Base-by-base conservation (phyloP, 1,284 basidiomycete species). In the Termitomyces sp. region DNA sequence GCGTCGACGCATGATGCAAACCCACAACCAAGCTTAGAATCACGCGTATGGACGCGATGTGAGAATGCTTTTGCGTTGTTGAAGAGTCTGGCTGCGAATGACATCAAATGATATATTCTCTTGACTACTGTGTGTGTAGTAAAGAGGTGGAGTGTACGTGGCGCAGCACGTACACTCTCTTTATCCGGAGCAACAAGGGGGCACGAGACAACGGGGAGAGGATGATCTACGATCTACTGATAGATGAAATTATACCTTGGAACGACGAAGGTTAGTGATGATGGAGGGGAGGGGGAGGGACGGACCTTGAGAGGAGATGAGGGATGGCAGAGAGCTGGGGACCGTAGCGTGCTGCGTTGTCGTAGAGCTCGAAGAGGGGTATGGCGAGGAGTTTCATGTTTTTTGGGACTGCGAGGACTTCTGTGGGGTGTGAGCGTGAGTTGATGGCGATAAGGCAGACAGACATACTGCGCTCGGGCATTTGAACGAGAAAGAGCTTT, bases 311-410 rank as follows among this genome's bases (percentile, higher is more conserved):
- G 39, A 99, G 78, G 61, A 97, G 72, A 69, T 98, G 94, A 8
- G 96, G 96, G 59, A 98, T 90, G 1, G 95, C 94, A 30, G 92
- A 92, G 12, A 98, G 80, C 65, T 97, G 94, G 0, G 95, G 95
- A 0, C 94, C 93, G 68, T 95, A 94, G 77, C 94, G 80, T 7
- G 94, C 92, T 8, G 94, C 92, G 63, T 98, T 98, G 70, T 98
- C 96, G 67, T 98, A 99, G 13, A 98, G 79, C 73, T 99, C 96
- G 66, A 96, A 98, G 31, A 99, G 76, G 0, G 96, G 96, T 48
- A 97, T 94, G 1, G 92, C 93, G 33, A 98, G 85, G 1, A 98
- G 82, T 71, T 98, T 98, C 95, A 98, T 98, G 73, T 99, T 99
- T 73, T 93, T 93, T 0, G 96, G 96, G 1, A 98, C 94, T 1